Conservation (phyloP, 2,329 filamentous ascomycete species). For the Penicillium verrucosum region DNA sequence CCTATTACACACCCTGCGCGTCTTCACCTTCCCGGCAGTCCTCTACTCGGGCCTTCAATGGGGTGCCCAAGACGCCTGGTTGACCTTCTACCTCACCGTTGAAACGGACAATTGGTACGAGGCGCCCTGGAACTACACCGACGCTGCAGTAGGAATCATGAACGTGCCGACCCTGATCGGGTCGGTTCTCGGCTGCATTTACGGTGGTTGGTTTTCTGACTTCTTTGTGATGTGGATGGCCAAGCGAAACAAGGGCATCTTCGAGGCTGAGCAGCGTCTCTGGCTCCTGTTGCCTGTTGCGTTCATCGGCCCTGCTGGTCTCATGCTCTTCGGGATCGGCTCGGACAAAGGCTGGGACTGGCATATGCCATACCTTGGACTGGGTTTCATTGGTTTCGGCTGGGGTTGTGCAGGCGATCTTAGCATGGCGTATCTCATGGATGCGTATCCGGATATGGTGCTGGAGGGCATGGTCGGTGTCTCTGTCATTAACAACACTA, state of each 20-base stretch:
- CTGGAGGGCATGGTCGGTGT: slow-evolving; percentile 59
- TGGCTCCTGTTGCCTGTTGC: slow-evolving; percentile 53
- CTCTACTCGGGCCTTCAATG: slow-evolving; percentile 58
- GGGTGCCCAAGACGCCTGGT: slow-evolving; percentile 59
- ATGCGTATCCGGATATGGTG: slow-evolving; percentile 57
- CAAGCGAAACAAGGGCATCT: slow-evolving; percentile 52
- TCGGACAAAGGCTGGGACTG: slow-evolving; percentile 52
- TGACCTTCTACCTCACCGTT: slow-evolving; percentile 58
- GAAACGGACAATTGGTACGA: slow-evolving; percentile 56
- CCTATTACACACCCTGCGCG: slow-evolving; percentile 54
- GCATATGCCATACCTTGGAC: slow-evolving; percentile 54
- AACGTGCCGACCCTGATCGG: slow-evolving; percentile 50
- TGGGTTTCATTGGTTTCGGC: slow-evolving; percentile 59
- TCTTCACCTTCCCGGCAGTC: slow-evolving; percentile 58
- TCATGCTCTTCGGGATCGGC: slow-evolving; percentile 55
- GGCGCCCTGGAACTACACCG: slow-evolving; percentile 54
- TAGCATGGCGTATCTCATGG: slow-evolving; percentile 54
- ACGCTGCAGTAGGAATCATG: slow-evolving; percentile 56
- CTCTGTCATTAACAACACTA: slow-evolving; percentile 55
- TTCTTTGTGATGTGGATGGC: slow-evolving; percentile 56
- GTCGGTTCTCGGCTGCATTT: slow-evolving; percentile 54
- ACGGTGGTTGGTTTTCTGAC: slow-evolving; percentile 58
- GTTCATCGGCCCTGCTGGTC: slow-evolving; percentile 50
- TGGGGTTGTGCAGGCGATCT: slow-evolving; percentile 59
- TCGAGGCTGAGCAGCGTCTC: slow-evolving; percentile 55